phyloP scores from a whole-genome alignment of 805 yeast species.

The Zygoascus bituminiphila region DNA sequence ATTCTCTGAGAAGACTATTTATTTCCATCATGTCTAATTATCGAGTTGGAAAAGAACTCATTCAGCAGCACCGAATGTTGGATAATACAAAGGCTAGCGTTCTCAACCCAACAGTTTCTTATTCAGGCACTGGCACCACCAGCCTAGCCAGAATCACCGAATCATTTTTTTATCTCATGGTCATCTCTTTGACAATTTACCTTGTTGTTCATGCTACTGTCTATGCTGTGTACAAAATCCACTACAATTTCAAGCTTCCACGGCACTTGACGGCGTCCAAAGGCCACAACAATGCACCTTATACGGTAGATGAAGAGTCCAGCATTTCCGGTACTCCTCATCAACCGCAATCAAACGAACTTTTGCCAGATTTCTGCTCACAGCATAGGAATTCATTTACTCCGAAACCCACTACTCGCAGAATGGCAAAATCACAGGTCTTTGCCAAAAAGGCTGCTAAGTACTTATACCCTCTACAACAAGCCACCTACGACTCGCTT shows the following conservation, averaged over 20 bases:
- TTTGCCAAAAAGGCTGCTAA: not conserved
- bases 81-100: not conserved
- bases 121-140: not conserved
- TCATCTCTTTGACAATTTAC: not conserved
- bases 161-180: not conserved
- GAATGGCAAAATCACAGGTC: not conserved
- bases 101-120: not conserved
- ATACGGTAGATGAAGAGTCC: not conserved
- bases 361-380: no score
- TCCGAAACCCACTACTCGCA: not conserved
- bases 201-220: not conserved
- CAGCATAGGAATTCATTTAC: no score
- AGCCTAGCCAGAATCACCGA: not conserved
- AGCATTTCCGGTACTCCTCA: not conserved
- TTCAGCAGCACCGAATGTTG: not conserved
- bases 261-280: no score
- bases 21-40: constrained; percentile 1
- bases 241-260: not conserved
- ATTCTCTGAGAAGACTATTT: no score
- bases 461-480: not conserved
- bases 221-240: not conserved
- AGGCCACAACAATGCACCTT: not conserved
- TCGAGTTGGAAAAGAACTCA: not conserved
- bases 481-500: not conserved
- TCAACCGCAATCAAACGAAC: not conserved